phyloP scores from a whole-genome alignment of 2,329 filamentous ascomycete genomes.

The Helminthosporium solani region DNA sequence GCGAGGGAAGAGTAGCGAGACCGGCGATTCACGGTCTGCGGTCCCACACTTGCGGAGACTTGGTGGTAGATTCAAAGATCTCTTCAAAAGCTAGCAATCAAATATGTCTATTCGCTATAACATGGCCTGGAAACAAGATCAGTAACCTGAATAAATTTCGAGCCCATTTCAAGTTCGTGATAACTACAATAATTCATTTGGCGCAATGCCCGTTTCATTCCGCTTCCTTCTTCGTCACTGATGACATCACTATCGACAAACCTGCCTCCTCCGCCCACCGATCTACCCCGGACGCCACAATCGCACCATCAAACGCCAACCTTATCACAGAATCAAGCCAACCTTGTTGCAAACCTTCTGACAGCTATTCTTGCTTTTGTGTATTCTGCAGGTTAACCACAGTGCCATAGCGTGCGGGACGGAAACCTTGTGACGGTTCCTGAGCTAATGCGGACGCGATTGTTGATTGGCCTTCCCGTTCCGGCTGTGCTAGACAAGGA shows the following conservation, averaged over 20 bases:
- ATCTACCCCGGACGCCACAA: neutral
- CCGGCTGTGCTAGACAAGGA: constrained; percentile 3
- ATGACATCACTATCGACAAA: neutral
- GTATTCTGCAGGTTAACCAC: neutral
- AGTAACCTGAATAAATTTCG: neutral
- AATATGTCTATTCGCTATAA: neutral
- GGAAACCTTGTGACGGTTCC: neutral
- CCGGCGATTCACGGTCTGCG: neutral
- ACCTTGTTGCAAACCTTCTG: neutral
- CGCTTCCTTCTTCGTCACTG: neutral
- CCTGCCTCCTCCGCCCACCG: neutral
- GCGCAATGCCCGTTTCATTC: neutral
- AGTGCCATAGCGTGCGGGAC: neutral
- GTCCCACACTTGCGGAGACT: neutral
- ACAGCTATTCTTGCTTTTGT: neutral
- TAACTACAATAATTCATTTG: neutral
- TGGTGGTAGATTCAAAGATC: neutral
- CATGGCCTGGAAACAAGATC: neutral
- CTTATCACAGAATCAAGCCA: neutral
- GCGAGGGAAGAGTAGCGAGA: neutral
- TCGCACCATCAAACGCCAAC: neutral
- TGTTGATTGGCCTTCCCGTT: constrained; percentile 2
- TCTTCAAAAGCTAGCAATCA: neutral
- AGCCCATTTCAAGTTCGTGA: neutral
- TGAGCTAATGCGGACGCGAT: constrained; percentile 1